Conservation (phyloP, 2,329 filamentous ascomycete genomes). For the Fusarium metavorans region DNA sequence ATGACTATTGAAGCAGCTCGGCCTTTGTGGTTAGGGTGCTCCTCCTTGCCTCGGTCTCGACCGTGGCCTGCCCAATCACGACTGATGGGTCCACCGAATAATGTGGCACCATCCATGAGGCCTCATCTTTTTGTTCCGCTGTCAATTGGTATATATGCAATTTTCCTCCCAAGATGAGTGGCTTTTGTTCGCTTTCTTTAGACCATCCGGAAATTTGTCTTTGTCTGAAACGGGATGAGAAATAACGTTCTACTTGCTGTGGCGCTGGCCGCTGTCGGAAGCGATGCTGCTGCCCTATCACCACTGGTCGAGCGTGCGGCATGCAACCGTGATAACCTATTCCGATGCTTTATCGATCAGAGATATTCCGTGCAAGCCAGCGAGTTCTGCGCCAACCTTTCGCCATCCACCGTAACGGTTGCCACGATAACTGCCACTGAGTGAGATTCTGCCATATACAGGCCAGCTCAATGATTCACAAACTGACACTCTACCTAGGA, state of each 20-base stretch:
- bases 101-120: neutral
- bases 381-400: conserved; percentile 33
- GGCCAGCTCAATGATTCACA: too few relatives aligned
- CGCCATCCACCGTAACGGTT: conserved; percentile 29
- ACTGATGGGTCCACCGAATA: neutral
- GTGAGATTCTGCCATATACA: neutral
- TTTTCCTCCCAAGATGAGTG: neutral
- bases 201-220: neutral
- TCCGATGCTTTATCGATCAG: conserved; percentile 38
- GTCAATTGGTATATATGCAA: neutral
- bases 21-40: conserved; percentile 8
- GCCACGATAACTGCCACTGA: conserved; percentile 26
- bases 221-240: conserved; percentile 3
- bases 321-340: conserved; percentile 39
- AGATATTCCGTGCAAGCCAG: conserved; percentile 35
- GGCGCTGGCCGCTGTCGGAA: conserved; percentile 6
- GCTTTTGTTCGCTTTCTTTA: neutral
- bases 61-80: neutral
- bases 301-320: conserved; percentile 11
- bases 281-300: conserved; percentile 1
- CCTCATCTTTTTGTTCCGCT: neutral
- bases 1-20: conserved; percentile 25
- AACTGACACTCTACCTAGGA: conserved; percentile 13
- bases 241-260: conserved; percentile 8
- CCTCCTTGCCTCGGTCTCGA: neutral